phyloP scores from a whole-genome alignment of 2,329 filamentous ascomycete genomes.

The Fusarium tjaetaba region DNA sequence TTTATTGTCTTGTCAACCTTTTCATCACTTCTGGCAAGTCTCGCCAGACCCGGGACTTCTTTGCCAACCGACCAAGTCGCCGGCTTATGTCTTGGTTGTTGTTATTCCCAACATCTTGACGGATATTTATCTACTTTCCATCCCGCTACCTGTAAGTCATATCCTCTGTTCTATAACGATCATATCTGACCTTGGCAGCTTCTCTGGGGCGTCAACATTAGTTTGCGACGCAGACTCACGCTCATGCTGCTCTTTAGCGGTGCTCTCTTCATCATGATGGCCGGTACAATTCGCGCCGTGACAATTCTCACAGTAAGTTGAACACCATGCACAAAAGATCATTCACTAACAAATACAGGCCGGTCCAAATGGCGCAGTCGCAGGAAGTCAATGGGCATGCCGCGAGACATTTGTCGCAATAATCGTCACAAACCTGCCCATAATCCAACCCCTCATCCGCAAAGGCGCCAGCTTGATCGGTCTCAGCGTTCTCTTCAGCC shows the following conservation, averaged over 20 bases:
- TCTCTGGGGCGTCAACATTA: constrained; percentile 39
- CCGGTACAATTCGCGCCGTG: constrained; percentile 32
- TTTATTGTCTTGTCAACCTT: constrained; percentile 44
- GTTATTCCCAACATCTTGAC: constrained; percentile 37
- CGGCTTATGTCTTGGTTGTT: constrained; percentile 32
- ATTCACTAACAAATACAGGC: constrained; percentile 8
- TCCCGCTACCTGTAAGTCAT: constrained; percentile 28
- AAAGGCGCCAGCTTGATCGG: constrained; percentile 36
- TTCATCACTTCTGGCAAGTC: constrained; percentile 61
- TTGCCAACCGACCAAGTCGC: constrained; percentile 35
- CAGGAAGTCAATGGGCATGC: constrained; percentile 47
- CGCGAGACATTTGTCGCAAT: constrained; percentile 54
- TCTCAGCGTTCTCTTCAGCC: constrained; percentile 31
- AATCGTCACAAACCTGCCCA: constrained; percentile 49
- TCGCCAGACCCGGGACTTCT: constrained; percentile 47
- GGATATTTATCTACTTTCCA: constrained; percentile 31
- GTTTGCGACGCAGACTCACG: constrained; percentile 34
- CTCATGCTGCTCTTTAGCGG: constrained; percentile 37
- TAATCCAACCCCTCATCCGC: constrained; percentile 32
- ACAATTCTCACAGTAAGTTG: constrained; percentile 26
- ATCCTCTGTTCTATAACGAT: accelerated
- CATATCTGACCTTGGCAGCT: constrained; percentile 6
- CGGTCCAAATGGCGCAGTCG: constrained; percentile 28
- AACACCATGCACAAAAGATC: accelerated
- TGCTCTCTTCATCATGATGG: constrained; percentile 39